phyloP scores from a whole-genome alignment of 176 grass and related monocot species.

The Triticum turgidum region DNA sequence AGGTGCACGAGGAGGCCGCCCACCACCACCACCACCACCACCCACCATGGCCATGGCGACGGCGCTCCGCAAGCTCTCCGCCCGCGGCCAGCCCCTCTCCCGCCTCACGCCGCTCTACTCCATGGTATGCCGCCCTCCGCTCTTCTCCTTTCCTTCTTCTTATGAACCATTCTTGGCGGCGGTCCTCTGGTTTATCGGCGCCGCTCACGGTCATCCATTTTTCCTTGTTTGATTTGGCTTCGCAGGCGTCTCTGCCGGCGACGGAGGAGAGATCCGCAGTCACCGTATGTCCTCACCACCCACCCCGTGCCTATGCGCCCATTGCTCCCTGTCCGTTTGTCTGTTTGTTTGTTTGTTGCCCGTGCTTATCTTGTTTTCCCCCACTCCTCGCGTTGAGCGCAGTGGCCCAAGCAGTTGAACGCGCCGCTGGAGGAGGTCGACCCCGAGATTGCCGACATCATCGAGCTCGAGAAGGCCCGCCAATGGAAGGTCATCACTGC shows the following conservation, averaged over 20 bases:
- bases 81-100: conserved; percentile 51
- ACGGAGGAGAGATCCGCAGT: conserved; percentile 68
- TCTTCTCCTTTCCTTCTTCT: background rate
- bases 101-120: conserved; percentile 53
- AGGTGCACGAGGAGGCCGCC: conserved; percentile 2
- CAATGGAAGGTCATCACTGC: conserved; percentile 81
- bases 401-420: conserved; percentile 96
- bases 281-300: conserved; percentile 34
- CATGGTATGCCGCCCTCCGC: conserved; percentile 39
- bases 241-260: conserved; percentile 61
- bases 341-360: background rate
- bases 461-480: conserved; percentile 92
- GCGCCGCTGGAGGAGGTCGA: conserved; percentile 80
- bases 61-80: conserved; percentile 67
- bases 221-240: conserved; percentile 2
- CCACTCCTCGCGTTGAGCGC: background rate
- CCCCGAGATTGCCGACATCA: conserved; percentile 84
- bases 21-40: background rate
- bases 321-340: background rate
- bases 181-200: background rate
- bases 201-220: conserved; percentile 2
- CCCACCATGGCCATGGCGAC: conserved; percentile 79
- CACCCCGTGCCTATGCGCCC: background rate
- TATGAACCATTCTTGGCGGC: background rate
- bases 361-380: background rate